Base-by-base conservation (phyloP, 148 eudicot species). In the Drosera capensis region DNA sequence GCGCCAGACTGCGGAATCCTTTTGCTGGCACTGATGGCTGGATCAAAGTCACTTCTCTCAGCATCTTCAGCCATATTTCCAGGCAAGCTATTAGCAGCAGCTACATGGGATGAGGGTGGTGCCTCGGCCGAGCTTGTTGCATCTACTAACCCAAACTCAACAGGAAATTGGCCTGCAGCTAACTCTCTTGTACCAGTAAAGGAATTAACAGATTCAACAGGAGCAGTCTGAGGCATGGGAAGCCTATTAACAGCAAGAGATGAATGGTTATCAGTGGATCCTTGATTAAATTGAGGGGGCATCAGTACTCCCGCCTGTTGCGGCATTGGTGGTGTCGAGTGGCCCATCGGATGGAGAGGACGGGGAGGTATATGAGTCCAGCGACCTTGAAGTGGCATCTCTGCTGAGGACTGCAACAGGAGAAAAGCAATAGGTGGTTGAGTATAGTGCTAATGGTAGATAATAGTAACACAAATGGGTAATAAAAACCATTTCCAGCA, bases 331-430 rank as follows among this genome's bases (percentile, higher is more conserved):
- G 79, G 74, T 65, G 60, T 62, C 45, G 94, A 68, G 18, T 63
- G 64, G 23, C 83, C 71, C 35, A 62, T 40, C 7, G 80, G n/a
- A 40, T 70, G 82, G 58, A 65, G 65, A 14, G 80, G 55, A 14
- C 80, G 35, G 40, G 80, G 58, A 60, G 86, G 80, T 46, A 80
- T 55, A 42, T 72, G 86, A 25, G 94, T 60, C 95, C 97, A 83
- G 22, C 63, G 76, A 40, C 79, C 69, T 58, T 90, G 97, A 15
- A 56, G 67, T n/a, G 97, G 59, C 48, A 74, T 46, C 38, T 90
- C 94, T 26, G 79, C 52, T 23, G 81, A 57, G 15, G 86, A 51
- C 94, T 90, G 81, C 55, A 43, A 46, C 8, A 43, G 21, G 4
- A 28, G 31, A 4, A 28, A 4, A 28, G 9, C 31, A 28, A 28